phyloP scores from a whole-genome alignment of 768 basidiomycete genomes.

The Auricularia cornea region DNA sequence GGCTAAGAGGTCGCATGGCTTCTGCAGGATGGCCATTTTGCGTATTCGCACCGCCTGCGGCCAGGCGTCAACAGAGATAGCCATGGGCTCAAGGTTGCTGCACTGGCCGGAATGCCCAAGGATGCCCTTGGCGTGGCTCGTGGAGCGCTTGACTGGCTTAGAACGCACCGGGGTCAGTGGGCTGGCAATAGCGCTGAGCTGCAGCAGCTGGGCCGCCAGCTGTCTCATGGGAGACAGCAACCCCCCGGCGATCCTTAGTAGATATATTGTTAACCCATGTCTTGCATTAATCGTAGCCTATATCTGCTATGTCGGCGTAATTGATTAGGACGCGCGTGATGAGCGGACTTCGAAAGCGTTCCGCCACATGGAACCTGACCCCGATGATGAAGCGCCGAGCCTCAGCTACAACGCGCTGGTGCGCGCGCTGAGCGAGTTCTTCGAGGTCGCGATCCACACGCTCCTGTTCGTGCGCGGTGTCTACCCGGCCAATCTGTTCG shows the following conservation, averaged over 20 bases:
- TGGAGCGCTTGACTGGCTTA: constrained; percentile 39
- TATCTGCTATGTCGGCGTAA: too few relatives aligned
- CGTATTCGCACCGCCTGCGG: constrained; percentile 72
- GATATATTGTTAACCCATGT: too few relatives aligned
- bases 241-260: too few relatives aligned
- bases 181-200: constrained; percentile 9
- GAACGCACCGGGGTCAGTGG: constrained; percentile 5
- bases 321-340: too few relatives aligned
- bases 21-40: constrained; percentile 61
- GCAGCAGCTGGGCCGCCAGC: background rate
- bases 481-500: constrained; percentile 84
- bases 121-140: constrained; percentile 52
- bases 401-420: too few relatives aligned
- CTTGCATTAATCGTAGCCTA: too few relatives aligned
- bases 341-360: too few relatives aligned
- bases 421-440: too few relatives aligned
- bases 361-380: too few relatives aligned
- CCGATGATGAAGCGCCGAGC: too few relatives aligned
- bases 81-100: constrained; percentile 85
- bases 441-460: constrained; percentile 89
- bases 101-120: constrained; percentile 74
- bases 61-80: constrained; percentile 86
- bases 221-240: background rate
- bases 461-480: constrained; percentile 87
- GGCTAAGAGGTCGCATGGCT: background rate